Evolutionary conservation across 73 alveolate species (phyloP), one percentile per base, ranked within the genome.

Genomic region (Paramecium caudatum): DNA sequence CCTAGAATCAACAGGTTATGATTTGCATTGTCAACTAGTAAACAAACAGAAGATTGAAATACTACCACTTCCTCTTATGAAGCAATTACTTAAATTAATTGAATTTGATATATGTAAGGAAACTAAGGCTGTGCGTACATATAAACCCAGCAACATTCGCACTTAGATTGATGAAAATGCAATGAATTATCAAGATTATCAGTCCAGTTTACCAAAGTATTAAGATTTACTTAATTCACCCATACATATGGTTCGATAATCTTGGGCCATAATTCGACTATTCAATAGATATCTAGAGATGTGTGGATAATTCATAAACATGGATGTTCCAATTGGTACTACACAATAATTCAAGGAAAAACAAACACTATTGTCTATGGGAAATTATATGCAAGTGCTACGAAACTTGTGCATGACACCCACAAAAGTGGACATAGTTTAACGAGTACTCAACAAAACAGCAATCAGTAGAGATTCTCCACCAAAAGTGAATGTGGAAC

Each of bases 371-470:
- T 43, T 91, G 34, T 74, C 92, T 15, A n/a, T 91, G 85, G 91
- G 92, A 12, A 82, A 70, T 34, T 92, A 92, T 5, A 61, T 91
- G 27, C 19, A 82, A 46, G 90, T 86, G 19, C 47, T 91, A 36
- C 47, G 99, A 47, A 81, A 85, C 23, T 91, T 96, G 48, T 84
- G 96, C 48, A 81, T 96, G 65, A 37, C 90, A 61, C 97, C 95
- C 33, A 94, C 94, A 37, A 96, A 96, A 65, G 82, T 91, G 43
- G 99, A 96, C 41, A 80, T 96, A 30, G 82, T 91, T 39, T 93
- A 95, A 25, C 36, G 90, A 46, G 96, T 95, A 15, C 65, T 96
- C n/a, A 96, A 93, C 61, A 92, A 93, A 91, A 95, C 99, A n/a
- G 25, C 95, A n/a, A 94, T 95, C 6, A 61, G 80, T 70, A 85